phyloP scores from a whole-genome alignment of 1,284 basidiomycete species.

The Vanrija sp. region DNA sequence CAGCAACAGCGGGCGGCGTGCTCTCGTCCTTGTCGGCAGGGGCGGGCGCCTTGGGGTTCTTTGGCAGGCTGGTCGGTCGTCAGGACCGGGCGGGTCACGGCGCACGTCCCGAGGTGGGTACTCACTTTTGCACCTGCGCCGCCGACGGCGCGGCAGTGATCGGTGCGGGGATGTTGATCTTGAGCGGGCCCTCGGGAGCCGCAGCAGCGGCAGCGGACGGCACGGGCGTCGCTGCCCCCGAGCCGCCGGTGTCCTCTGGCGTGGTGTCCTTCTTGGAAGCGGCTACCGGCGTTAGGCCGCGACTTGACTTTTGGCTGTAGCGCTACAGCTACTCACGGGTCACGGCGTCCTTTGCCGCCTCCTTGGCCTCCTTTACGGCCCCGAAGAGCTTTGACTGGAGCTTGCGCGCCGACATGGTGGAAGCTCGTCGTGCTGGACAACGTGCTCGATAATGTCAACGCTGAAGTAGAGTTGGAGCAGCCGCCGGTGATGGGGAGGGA shows the following conservation, averaged over 20 bases:
- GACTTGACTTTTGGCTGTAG: background rate
- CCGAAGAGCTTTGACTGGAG: constrained; percentile 75
- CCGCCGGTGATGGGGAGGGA: too few species aligned
- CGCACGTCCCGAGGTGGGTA: background rate
- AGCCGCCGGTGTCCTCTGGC: constrained; percentile 34
- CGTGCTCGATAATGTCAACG: too few species aligned
- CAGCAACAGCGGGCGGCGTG: background rate
- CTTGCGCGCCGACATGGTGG: constrained; percentile 54
- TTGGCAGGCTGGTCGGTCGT: background rate
- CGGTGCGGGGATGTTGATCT: constrained; percentile 72
- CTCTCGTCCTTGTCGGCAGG: background rate
- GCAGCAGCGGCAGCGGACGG: background rate
- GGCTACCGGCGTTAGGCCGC: background rate
- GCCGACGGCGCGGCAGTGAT: constrained; percentile 13
- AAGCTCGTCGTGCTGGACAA: too few species aligned
- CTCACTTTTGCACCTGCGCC: background rate
- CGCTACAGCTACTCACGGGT: background rate
- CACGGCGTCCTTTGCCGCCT: background rate
- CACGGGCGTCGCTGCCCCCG: constrained; percentile 8
- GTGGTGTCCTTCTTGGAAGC: background rate
- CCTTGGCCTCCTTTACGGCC: constrained; percentile 13
- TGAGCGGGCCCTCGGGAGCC: constrained; percentile 49
- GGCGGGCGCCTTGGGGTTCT: background rate
- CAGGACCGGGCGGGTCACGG: too few species aligned
- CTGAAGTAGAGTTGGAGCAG: too few species aligned